Evolutionary conservation across 495 filamentous ascomycete species (phyloP).

Genomic region (Penicillium pulvis): DNA sequence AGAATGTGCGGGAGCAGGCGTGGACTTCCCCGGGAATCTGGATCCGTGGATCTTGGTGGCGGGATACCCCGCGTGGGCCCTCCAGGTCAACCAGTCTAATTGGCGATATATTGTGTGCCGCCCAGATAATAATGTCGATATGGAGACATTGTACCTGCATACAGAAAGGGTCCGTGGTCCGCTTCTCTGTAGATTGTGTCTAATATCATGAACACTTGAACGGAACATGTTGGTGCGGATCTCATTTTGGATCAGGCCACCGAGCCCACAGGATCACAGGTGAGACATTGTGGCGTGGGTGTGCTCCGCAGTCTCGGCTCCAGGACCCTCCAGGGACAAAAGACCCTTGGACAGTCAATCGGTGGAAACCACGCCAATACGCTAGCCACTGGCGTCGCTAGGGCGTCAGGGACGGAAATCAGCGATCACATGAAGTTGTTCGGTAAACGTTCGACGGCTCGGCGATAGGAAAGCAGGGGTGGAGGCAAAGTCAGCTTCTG

Average conservation of each 20-base stretch:
- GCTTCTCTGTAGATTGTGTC: background rate
- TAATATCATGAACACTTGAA: background rate
- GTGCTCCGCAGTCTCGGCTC: background rate
- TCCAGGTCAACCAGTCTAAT: background rate
- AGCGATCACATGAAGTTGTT: too few species aligned
- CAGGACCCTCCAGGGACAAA: background rate
- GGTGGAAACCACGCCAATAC: background rate
- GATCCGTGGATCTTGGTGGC: background rate
- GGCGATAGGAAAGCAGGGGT: too few species aligned
- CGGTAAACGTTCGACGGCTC: too few species aligned
- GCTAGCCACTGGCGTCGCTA: background rate
- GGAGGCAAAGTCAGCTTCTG: background rate
- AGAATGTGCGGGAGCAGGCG: background rate
- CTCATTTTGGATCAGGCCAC: background rate
- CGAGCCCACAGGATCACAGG: background rate
- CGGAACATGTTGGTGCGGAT: background rate
- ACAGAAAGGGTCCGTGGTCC: background rate
- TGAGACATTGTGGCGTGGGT: slow-evolving; percentile 2
- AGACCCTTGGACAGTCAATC: background rate
- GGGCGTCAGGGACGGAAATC: too few species aligned
- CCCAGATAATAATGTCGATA: background rate
- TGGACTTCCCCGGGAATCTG: background rate
- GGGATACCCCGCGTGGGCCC: background rate
- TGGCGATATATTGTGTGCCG: background rate
- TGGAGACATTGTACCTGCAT: background rate